Conservation (phyloP, 2,329 filamentous ascomycete species). For the Pseudocercospora fijiensis region DNA sequence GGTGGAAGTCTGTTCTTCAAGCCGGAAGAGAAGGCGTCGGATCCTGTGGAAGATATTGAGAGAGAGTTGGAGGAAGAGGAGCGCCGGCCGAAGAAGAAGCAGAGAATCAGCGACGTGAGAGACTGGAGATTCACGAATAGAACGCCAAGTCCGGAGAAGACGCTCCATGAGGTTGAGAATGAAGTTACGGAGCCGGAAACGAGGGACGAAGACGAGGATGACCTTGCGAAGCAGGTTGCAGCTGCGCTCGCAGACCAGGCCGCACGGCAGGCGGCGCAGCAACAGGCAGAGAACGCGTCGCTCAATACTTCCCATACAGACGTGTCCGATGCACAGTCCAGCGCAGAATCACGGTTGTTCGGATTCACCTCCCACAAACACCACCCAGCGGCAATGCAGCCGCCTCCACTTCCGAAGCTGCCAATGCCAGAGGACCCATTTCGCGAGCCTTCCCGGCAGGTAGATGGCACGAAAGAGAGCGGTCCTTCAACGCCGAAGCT, state of each 20-base stretch:
- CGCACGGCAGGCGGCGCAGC: not conserved
- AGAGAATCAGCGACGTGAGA: conserved; percentile 66
- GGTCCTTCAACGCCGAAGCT: conserved; percentile 36
- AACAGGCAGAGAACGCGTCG: not conserved
- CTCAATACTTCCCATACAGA: not conserved
- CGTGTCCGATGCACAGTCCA: not conserved
- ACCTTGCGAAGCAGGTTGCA: not conserved
- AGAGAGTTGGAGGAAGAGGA: conserved; percentile 58
- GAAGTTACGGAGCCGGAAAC: not conserved
- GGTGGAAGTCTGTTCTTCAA: conserved; percentile 41
- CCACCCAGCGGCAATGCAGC: conserved; percentile 22
- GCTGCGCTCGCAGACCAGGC: not conserved
- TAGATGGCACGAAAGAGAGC: conserved; percentile 8
- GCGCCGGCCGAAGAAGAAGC: conserved; percentile 61
- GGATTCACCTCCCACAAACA: not conserved
- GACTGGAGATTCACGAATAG: conserved; percentile 74
- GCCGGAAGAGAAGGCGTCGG: conserved; percentile 62
- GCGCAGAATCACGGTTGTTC: not conserved
- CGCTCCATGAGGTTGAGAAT: conserved; percentile 26
- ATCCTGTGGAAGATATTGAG: conserved; percentile 64
- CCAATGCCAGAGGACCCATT: conserved; percentile 22
- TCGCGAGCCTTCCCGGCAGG: not conserved
- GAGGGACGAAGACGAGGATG: not conserved
- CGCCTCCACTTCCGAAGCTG: conserved; percentile 31
- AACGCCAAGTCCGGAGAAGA: conserved; percentile 67